A percentile compares a stretch with the other conserved stretches of the same genome.
phyloP scores from a whole-genome alignment of 768 basidiomycete species.

The Cystobasidium onofrii region DNA sequence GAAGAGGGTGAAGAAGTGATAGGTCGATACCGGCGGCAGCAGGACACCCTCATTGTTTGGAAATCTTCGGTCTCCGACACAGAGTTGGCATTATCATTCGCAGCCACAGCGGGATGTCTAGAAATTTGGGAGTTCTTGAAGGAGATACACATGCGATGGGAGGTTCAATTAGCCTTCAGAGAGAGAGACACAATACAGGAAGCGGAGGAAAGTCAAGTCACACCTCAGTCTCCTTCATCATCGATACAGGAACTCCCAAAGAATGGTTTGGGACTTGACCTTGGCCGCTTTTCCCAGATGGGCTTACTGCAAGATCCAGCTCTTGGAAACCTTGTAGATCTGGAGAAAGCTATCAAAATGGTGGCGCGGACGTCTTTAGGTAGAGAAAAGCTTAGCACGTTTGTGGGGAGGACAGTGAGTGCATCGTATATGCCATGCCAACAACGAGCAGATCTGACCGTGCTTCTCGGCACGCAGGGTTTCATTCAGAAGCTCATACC shows the following conservation, averaged over 20 bases:
- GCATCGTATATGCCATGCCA: background rate
- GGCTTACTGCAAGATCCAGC: slow-evolving; percentile 51
- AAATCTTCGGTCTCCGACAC: slow-evolving; percentile 56
- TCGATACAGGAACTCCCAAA: slow-evolving; percentile 45
- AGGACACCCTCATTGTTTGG: slow-evolving; percentile 98
- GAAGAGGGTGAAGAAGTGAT: slow-evolving; percentile 30
- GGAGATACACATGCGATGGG: slow-evolving; percentile 55
- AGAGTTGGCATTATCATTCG: slow-evolving; percentile 94
- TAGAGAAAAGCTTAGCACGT: slow-evolving; percentile 33
- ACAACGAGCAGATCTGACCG: no score
- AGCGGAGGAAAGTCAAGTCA: slow-evolving; percentile 22
- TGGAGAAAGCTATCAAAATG: slow-evolving; percentile 68
- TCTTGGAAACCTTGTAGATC: slow-evolving; percentile 66
- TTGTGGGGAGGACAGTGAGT: slow-evolving; percentile 12
- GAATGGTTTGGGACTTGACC: slow-evolving; percentile 51
- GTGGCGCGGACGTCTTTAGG: slow-evolving; percentile 48
- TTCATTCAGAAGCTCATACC: slow-evolving; percentile 80
- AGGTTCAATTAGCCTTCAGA: slow-evolving; percentile 56
- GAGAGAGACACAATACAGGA: slow-evolving; percentile 26
- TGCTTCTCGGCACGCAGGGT: slow-evolving; percentile 51
- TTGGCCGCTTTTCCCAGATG: background rate
- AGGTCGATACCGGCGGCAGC: slow-evolving; percentile 36
- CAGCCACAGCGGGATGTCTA: slow-evolving; percentile 85
- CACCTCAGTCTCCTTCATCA: slow-evolving; percentile 23
- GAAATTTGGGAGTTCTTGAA: slow-evolving; percentile 97